Base-by-base conservation (phyloP, 2,329 filamentous ascomycete species). In the Remersonia thermophila region DNA sequence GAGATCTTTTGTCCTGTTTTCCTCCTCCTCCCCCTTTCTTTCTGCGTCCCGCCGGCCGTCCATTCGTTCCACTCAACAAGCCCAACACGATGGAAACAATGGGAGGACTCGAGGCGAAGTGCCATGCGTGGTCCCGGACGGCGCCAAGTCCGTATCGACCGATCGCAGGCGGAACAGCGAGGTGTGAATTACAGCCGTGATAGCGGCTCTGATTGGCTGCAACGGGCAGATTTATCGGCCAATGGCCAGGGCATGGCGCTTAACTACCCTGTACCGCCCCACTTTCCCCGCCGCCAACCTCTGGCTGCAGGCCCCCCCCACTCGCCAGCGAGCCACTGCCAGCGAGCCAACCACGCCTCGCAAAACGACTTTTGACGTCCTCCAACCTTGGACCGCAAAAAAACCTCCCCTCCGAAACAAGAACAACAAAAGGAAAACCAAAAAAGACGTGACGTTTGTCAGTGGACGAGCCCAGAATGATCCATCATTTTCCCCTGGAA, bases 241-340 rank as follows among this genome's bases (percentile, higher is more conserved):
- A 48, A 47, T 49, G 36, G 42, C n/a, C 34, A 35, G 32, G 38
- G 17, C 36, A 46, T 40, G 47, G 48, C 48, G 48, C 48, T 51
- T 51, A 51, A 37, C 32, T 30, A 35, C 39, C 39, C 38, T 37
- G 39, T 27, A 27, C 17, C 33, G 30, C 39, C 32, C 37, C 42
- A 40, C 37, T 38, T 18, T 39, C 32, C 35, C 41, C 43, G 37
- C 41, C 40, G 41, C 39, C 38, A 27, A 34, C 30, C 31, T 35
- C 33, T 14, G 31, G 20, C n/a, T 31, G 26, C 26, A 25, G 39
- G 30, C 28, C 35, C 31, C 35, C 40, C 44, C 44, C 38, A 42
- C 40, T 23, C 33, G 27, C 29, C 26, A 6, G 5, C 5, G 9
- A 23, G 20, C 9, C 9, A 6, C 5, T 23, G n/a, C n/a, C n/a